Evolutionary conservation across 495 filamentous ascomycete genomes (phyloP).

Genomic region (Aspergillus indologenus): DNA sequence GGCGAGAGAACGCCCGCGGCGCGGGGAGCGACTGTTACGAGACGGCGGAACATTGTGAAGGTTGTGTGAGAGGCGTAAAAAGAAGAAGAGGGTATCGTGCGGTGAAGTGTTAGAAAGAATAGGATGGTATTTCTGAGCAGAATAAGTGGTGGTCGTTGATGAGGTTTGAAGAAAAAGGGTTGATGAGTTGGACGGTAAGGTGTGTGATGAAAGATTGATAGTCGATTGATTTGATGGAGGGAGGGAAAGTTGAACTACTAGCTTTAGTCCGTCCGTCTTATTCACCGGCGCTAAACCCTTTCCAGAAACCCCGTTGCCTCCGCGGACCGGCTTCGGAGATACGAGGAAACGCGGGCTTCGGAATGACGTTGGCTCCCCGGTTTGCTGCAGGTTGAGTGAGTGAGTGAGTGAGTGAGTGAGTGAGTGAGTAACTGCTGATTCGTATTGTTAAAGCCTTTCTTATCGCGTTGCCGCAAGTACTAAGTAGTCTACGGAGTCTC

Average conservation of each 20-base stretch:
- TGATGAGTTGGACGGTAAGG: conserved; percentile 6
- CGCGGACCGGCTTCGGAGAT: conserved; percentile 21
- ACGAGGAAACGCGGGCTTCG: not conserved
- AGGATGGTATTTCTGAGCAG: not conserved
- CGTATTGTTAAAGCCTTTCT: too few species aligned
- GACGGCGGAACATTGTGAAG: conserved; percentile 51
- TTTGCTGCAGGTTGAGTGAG: too few species aligned
- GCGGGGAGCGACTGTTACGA: conserved; percentile 48
- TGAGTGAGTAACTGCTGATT: too few species aligned
- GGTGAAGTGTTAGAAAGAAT: not conserved
- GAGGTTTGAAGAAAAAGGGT: not conserved
- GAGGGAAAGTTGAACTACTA: conserved; percentile 5
- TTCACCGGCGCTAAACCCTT: conserved; percentile 13
- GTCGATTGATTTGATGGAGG: conserved; percentile 14
- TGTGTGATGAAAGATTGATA: conserved; percentile 17
- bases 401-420: too few species aligned
- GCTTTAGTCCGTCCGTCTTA: not conserved
- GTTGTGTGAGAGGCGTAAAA: not conserved
- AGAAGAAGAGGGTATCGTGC: not conserved
- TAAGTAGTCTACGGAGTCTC: too few species aligned
- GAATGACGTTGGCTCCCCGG: not conserved
- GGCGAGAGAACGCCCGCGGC: conserved; percentile 45
- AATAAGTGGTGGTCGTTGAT: not conserved
- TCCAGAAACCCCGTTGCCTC: conserved; percentile 18
- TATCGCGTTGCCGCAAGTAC: too few species aligned